Base-by-base conservation (phyloP, 495 filamentous ascomycete genomes). In the Aspergillus coremiiformis region DNA sequence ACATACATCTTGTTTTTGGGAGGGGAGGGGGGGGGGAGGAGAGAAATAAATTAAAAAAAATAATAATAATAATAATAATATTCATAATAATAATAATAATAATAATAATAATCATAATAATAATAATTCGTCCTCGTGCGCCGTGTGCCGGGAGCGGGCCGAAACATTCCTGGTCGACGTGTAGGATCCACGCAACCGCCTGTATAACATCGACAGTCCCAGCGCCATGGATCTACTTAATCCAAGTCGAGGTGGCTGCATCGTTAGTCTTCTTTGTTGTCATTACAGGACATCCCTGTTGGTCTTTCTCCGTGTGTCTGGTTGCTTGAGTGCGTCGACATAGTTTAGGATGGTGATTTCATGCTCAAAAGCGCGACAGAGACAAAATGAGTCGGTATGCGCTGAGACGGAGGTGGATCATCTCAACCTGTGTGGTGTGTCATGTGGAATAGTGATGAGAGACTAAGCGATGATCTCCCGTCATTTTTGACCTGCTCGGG, bases 391-490 rank as follows among this genome's bases (percentile, higher is more conserved):
- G 7, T 41, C 37, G 35, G 35, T 41, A 41, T 41, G 37, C 19
- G 37, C 37, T 11, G 37, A 21, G 37, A 41, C 37, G 19, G 12
- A 41, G 20, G 17, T 41, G 37, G 37, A 41, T 21, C 20, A 21
- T 17, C 37, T 21, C 37, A 21, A 41, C 17, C 37, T 17, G n/a
- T 41, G 37, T 21, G 10, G 11, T 19, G 9, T 21, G 37, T 41
- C 37, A 41, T 41, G 37, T 11, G 32, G 14, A 19, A 41, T 41
- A 41, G 9, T 14, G 5, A 33, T 19, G 15, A 26, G 27, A 39
- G 37, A 24, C 59, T 61, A 61, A 53, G 49, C 33, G 53, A 44
- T 42, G 55, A 61, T 61, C 59, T 58, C 55, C 59, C 55, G 55
- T 41, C 47, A 35, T 42, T 24, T 43, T 44, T 32, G 47, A 43